Conservation (phyloP, 2,329 filamentous ascomycete species). For the Coniochaeta hoffmannii region DNA sequence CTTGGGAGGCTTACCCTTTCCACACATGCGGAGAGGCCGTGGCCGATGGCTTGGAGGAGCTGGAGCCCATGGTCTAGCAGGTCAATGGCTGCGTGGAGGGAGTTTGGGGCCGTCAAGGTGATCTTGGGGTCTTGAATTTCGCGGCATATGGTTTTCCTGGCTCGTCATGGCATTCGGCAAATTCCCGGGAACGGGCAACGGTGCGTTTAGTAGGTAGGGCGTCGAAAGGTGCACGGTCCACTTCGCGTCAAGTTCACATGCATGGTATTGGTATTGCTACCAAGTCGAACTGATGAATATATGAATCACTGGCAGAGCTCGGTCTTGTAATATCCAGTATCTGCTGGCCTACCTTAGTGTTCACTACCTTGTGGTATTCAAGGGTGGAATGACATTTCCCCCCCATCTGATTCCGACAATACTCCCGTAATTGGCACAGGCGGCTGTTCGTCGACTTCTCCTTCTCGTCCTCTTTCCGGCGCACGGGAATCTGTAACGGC, state of each 20-base stretch:
- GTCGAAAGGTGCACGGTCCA: background rate
- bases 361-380: too few species aligned
- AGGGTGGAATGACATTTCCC: too few species aligned
- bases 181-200: background rate
- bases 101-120: background rate
- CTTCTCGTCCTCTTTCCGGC: too few species aligned
- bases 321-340: too few species aligned
- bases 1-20: background rate
- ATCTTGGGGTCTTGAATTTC: background rate
- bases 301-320: too few species aligned
- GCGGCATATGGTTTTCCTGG: background rate
- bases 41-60: background rate
- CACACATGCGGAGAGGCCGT: background rate
- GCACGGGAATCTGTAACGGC: too few species aligned
- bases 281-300: too few species aligned
- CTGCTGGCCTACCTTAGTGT: too few species aligned
- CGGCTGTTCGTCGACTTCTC: too few species aligned
- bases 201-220: background rate
- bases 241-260: background rate
- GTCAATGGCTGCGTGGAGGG: constrained; percentile 1
- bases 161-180: background rate
- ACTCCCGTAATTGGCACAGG: too few species aligned
- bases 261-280: background rate
- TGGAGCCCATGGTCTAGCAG: background rate
- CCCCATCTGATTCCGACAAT: too few species aligned